A percentile compares a stretch with the other conserved stretches of the same genome.
These are phyloP conservation scores for Neoboletus magnificus DNA, from an alignment of 768 basidiomycete species.

Conservation along the genomic window DNA sequence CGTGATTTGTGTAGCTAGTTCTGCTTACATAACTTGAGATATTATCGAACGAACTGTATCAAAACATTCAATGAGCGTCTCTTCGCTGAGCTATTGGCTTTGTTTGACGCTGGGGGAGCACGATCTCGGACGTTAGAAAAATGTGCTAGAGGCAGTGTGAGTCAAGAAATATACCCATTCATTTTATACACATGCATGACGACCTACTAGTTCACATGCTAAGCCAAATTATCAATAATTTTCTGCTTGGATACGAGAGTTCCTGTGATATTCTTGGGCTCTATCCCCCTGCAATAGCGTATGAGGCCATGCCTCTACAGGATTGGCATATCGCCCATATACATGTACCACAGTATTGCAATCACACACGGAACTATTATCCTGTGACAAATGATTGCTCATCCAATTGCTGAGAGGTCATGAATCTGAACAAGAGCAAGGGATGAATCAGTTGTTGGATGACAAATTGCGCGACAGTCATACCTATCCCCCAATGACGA, in stretches of 20 bases:
- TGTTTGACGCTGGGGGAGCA: no score
- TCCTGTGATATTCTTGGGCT: background rate
- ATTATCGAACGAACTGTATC: no score
- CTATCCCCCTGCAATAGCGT: background rate
- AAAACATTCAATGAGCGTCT: no score
- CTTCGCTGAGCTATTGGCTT: no score
- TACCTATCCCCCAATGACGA: background rate
- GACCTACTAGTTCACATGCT: background rate
- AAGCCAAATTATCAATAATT: background rate
- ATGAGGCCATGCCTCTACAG: background rate
- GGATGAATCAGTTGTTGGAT: background rate
- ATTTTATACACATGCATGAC: background rate
- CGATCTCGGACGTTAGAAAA: no score
- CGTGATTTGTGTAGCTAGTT: no score
- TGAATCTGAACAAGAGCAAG: background rate
- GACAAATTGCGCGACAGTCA: background rate
- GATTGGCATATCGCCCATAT: no score
- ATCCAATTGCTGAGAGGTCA: background rate
- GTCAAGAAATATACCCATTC: background rate
- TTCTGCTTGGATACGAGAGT: background rate
- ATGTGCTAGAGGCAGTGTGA: no score
- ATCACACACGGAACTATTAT: background rate
- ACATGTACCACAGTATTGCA: background rate
- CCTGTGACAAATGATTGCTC: background rate
- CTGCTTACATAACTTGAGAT: no score